These are phyloP conservation scores for Aspergillus sojae DNA, from an alignment of 2,329 filamentous ascomycete species.

Conservation along the genomic window DNA sequence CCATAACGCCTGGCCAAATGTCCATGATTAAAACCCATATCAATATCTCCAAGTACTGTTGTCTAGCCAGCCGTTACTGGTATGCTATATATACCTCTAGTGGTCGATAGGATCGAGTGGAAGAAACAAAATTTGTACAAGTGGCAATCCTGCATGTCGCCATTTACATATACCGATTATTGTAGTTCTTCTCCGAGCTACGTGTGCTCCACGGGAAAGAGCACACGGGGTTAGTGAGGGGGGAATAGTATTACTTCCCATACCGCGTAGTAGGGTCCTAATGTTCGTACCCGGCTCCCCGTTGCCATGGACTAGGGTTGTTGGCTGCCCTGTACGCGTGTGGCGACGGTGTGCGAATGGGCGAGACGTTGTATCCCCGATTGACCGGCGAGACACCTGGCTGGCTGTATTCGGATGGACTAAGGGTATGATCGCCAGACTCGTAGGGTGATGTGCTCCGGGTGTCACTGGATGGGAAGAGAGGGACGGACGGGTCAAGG, in stretches of 20 bases:
- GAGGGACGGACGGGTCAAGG: background rate
- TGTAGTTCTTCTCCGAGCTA: background rate
- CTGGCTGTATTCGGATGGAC: background rate
- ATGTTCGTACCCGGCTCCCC: constrained; percentile 63
- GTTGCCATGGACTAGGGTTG: constrained; percentile 64
- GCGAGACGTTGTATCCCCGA: background rate
- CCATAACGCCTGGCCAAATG: background rate
- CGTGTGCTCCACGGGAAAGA: background rate
- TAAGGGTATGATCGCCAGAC: background rate
- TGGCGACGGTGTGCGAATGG: constrained; percentile 29
- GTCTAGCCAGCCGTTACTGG: background rate
- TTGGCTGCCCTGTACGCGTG: constrained; percentile 47
- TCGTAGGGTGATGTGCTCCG: background rate
- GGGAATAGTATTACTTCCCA: background rate
- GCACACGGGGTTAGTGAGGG: background rate
- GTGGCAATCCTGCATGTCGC: background rate
- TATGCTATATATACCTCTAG: background rate
- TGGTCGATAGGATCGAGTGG: background rate
- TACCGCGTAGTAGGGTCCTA: background rate
- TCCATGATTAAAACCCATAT: background rate
- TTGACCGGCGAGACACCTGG: background rate
- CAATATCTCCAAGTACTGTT: background rate
- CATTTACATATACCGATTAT: background rate
- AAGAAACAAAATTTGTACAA: background rate
- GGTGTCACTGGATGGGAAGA: background rate